These are phyloP conservation scores for Syzygium jambos DNA, from an alignment of 345 rosid genomes.

Conservation along the genomic window DNA sequence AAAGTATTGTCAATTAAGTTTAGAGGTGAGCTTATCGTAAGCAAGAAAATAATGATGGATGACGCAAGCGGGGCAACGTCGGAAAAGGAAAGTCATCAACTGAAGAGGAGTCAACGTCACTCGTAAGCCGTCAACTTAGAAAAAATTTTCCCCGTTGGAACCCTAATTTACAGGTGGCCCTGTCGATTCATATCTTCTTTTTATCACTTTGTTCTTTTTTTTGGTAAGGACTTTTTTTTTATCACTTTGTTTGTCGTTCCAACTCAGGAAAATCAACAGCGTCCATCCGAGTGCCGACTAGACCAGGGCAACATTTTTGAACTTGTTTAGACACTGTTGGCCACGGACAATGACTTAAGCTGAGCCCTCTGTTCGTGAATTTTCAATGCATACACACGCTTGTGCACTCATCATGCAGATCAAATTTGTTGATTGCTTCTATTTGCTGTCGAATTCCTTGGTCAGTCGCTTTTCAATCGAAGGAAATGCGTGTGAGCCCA, in stretches of 20 bases:
- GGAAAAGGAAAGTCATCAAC: neutral
- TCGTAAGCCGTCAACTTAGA: neutral
- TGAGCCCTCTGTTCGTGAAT: neutral
- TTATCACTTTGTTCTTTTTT: neutral
- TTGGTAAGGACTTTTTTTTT: no score
- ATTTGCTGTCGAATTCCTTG: neutral
- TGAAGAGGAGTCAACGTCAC: neutral
- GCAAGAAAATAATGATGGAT: neutral
- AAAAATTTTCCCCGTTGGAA: neutral
- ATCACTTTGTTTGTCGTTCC: neutral
- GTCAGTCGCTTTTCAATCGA: neutral
- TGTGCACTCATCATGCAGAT: neutral
- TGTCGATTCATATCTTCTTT: neutral
- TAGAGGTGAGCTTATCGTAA: neutral
- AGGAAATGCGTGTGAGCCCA: neutral
- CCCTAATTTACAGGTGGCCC: neutral
- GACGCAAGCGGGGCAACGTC: neutral
- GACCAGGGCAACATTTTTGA: neutral
- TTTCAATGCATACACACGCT: neutral
- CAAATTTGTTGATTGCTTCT: neutral
- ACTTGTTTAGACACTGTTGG: neutral
- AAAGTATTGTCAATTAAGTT: neutral
- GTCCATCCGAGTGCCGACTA: neutral
- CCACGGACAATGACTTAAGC: neutral
- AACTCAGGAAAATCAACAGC: neutral